phyloP scores from a whole-genome alignment of 2,329 filamentous ascomycete species.

The Calonectria naviculata region DNA sequence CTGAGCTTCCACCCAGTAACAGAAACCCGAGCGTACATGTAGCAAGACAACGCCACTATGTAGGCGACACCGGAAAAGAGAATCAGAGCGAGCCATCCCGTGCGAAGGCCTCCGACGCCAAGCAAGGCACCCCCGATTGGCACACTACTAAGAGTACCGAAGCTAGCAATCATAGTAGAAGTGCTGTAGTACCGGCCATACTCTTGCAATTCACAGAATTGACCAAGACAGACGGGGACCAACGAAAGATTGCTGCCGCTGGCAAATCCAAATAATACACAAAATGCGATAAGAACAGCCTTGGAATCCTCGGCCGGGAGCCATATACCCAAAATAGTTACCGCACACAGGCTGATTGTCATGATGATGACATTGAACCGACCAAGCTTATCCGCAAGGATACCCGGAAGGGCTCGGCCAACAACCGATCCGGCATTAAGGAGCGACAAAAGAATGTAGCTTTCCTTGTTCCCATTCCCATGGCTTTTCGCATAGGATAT shows the following conservation, averaged over 20 bases:
- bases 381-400: constrained; percentile 80
- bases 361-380: constrained; percentile 84
- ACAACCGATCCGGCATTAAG: constrained; percentile 83
- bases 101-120: constrained; percentile 40
- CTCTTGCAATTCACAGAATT: constrained; percentile 79
- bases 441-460: constrained; percentile 82
- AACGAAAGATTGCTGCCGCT: constrained; percentile 83
- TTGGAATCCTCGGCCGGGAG: constrained; percentile 67
- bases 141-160: constrained; percentile 68
- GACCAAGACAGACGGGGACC: constrained; percentile 83
- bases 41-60: constrained; percentile 7
- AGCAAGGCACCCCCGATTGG: constrained; percentile 55
- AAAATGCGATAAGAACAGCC: constrained; percentile 74
- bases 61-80: constrained; percentile 52
- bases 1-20: background rate
- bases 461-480: constrained; percentile 32
- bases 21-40: background rate
- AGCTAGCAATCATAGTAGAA: constrained; percentile 80
- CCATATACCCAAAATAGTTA: constrained; percentile 75
- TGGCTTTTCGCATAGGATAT: constrained; percentile 73
- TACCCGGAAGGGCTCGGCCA: constrained; percentile 80
- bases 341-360: constrained; percentile 68
- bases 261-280: constrained; percentile 80
- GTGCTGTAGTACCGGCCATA: constrained; percentile 84
- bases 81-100: constrained; percentile 52